Evolutionary conservation across 1,284 basidiomycete genomes (phyloP), one percentile per base, ranked within the genome.

Genomic region (Chalciporus piperatoides): DNA sequence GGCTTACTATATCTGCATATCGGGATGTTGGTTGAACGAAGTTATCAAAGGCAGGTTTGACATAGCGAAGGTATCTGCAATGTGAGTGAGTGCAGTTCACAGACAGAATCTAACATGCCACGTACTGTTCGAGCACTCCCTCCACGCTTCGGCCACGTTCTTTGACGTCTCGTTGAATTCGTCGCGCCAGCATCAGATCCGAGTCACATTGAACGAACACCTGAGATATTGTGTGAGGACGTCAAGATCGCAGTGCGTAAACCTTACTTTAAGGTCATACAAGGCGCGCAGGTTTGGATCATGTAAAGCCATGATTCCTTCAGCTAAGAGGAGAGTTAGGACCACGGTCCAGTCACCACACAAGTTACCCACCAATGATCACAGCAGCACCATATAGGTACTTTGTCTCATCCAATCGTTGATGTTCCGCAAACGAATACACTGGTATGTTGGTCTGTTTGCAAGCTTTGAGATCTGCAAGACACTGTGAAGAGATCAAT

Each of bases 361-460:
- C 27, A 12, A 50, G 45, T 40, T 30, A 59, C 65, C 55, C 63
- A 87, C 90, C 81, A 55, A 98, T 95, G 59, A 98, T 89, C 41
- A 98, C 90, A n/a, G 88, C 84, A 4, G 94, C 93, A 1, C 96
- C 96, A 67, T 98, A 99, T 1, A 98, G 74, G 69, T 98, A 97
- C 62, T 92, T 90, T 28, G 81, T 90, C 63, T 96, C 91, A 3
- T 82, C 75, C 48, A 90, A 70, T 30, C 96, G 79, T 64, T 97
- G 93, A 70, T 99, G 96, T 57, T 92, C 78, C 15, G 81, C 78
- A 67, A 99, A 99, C 1, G 92, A 96, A 69, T 99, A 99, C 8
- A 96, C 82, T 0, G 96, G 95, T 49, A 97, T 92, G 61, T 90
- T 88, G 0, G 84, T 81, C 65, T 90, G 89, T 56, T 72, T 81